Evolutionary conservation across 768 basidiomycete species (phyloP).

Genomic region (Baorangia bicolor): DNA sequence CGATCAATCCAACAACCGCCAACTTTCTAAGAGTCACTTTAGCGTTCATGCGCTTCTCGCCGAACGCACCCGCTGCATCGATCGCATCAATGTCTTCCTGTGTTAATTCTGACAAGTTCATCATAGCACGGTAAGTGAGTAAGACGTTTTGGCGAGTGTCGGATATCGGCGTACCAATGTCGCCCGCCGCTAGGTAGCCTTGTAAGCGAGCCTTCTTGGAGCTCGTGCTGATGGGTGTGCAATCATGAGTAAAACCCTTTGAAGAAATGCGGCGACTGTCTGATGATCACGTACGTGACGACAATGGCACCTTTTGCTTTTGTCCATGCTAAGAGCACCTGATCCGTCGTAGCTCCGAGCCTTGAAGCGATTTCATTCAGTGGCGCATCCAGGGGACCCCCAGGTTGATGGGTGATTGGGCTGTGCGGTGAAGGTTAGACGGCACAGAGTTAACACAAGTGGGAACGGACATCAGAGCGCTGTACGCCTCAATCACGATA

Average conservation of each 20-base stretch:
- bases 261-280: background rate
- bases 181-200: conserved; percentile 66
- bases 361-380: conserved; percentile 52
- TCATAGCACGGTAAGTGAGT: background rate
- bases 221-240: conserved; percentile 46
- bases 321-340: conserved; percentile 71
- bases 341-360: conserved; percentile 54
- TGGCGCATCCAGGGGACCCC: conserved; percentile 64
- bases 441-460: background rate
- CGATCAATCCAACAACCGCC: background rate
- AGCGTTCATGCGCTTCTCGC: conserved; percentile 3
- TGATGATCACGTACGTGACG: conserved; percentile 48
- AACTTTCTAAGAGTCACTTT: background rate
- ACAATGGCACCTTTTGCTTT: conserved; percentile 66
- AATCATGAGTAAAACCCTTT: background rate
- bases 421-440: conserved; percentile 31
- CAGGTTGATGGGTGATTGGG: conserved; percentile 57
- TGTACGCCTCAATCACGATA: conserved; percentile 74
- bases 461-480: conserved; percentile 53
- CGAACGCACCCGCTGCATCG: conserved; percentile 51
- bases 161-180: conserved; percentile 43
- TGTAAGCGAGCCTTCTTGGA: conserved; percentile 63
- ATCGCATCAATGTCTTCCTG: conserved; percentile 51
- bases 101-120: conserved; percentile 42
- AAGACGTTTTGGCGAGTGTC: background rate